phyloP scores from a whole-genome alignment of 179 eudicot genomes.

The Silene vulgaris region DNA sequence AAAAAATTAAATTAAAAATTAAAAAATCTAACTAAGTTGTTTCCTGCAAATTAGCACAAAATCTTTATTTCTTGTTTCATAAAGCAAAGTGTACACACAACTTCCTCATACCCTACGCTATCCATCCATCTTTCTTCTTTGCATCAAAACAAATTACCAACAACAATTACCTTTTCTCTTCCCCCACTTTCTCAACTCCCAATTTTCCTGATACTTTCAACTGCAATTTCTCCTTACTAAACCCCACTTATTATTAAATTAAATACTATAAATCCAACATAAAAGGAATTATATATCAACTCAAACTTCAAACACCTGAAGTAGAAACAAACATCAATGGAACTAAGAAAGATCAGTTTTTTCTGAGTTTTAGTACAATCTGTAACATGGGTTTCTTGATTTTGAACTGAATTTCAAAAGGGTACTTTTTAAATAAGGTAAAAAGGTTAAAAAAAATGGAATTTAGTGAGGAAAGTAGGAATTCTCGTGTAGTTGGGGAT shows the following conservation, averaged over 20 bases:
- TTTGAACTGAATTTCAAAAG: conserved; percentile 15
- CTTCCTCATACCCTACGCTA: conserved; percentile 28
- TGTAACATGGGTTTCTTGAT: conserved; percentile 18
- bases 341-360: conserved; percentile 14
- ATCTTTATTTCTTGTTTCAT: background rate
- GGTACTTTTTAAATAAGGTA: background rate
- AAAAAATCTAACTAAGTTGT: too few species aligned
- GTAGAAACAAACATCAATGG: background rate
- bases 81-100: conserved; percentile 11
- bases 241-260: conserved; percentile 16
- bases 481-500: conserved; percentile 37
- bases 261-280: background rate
- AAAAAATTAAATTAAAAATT: too few species aligned
- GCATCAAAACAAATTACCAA: conserved; percentile 11
- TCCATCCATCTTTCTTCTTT: conserved; percentile 16
- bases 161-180: conserved; percentile 9
- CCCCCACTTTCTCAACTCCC: conserved; percentile 13
- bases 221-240: conserved; percentile 21
- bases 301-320: background rate
- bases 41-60: too few species aligned
- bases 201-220: conserved; percentile 21
- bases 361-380: background rate
- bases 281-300: background rate
- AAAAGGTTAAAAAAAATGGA: conserved; percentile 28
- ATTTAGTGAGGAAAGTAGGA: conserved; percentile 17